These are phyloP conservation scores for Termitomyces sp. DNA, from an alignment of 768 basidiomycete species.

Conservation along the genomic window DNA sequence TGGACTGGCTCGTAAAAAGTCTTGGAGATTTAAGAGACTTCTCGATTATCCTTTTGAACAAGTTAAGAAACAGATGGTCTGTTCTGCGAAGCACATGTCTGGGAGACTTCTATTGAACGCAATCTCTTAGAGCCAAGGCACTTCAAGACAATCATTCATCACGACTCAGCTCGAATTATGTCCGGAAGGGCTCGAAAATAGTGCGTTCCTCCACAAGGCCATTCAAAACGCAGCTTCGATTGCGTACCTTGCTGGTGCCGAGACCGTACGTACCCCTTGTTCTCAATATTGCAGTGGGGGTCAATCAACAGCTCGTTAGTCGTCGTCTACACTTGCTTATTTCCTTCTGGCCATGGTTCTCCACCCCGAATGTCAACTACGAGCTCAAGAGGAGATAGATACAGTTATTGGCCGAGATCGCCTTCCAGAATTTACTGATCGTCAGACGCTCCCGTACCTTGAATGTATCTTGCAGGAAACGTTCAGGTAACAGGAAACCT, in stretches of 20 bases:
- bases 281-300: neutral
- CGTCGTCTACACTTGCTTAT: slow-evolving; percentile 19
- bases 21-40: neutral
- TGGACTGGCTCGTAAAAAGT: slow-evolving; percentile 13
- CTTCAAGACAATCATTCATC: neutral
- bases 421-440: slow-evolving; percentile 28
- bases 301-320: slow-evolving; percentile 10
- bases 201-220: neutral
- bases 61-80: slow-evolving; percentile 26
- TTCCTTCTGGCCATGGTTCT: slow-evolving; percentile 35
- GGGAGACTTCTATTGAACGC: neutral
- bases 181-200: neutral
- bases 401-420: slow-evolving; percentile 19
- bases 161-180: neutral
- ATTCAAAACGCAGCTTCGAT: slow-evolving; percentile 14
- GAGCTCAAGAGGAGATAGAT: slow-evolving; percentile 37
- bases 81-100: neutral
- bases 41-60: slow-evolving; percentile 3
- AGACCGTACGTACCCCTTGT: slow-evolving; percentile 22
- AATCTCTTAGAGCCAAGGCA: neutral
- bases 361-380: slow-evolving; percentile 27
- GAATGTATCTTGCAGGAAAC: slow-evolving; percentile 26
- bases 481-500: slow-evolving; percentile 3
- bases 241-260: slow-evolving; percentile 24
- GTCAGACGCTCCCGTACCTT: slow-evolving; percentile 17